Percentiles rank a stretch among this genome's conserved stretches.
These are phyloP conservation scores for Coemansia sp. DNA, from an alignment of 192 early-diverging fungal genomes.

Conservation along the genomic window DNA sequence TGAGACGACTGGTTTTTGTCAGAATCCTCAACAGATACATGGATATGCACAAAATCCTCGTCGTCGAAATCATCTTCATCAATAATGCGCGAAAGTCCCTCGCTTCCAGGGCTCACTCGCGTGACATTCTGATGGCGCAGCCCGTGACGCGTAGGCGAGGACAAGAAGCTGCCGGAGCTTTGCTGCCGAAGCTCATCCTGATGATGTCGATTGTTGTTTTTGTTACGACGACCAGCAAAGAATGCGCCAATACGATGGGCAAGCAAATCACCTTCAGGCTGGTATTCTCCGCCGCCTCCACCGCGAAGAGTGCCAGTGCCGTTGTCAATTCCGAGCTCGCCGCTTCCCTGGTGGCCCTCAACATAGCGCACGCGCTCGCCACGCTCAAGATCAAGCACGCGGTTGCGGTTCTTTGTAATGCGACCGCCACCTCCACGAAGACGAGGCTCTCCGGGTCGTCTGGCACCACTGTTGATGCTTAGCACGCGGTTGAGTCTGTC, in stretches of 20 bases:
- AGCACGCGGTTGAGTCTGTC: conserved; percentile 5
- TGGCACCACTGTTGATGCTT: not conserved
- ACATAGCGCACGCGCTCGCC: conserved; percentile 15
- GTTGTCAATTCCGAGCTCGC: conserved; percentile 19
- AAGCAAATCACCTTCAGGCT: conserved; percentile 11
- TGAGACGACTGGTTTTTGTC: not conserved
- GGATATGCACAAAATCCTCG: conserved; percentile 7
- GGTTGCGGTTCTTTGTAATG: conserved; percentile 1
- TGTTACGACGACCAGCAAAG: conserved; percentile 11
- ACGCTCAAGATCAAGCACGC: conserved; percentile 21
- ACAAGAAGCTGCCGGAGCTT: conserved; percentile 16
- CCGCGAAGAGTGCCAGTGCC: not conserved
- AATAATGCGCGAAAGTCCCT: conserved; percentile 10
- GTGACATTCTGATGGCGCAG: conserved; percentile 3
- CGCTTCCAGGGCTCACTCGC: conserved; percentile 1
- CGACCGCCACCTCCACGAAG: conserved; percentile 21
- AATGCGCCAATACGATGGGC: conserved; percentile 30
- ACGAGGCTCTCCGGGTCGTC: conserved; percentile 18
- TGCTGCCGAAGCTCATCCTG: conserved; percentile 6
- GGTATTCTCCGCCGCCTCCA: conserved; percentile 2
- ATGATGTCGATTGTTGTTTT: not conserved
- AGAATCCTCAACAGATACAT: not conserved
- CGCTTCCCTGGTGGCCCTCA: conserved; percentile 38
- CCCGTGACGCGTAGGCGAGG: conserved; percentile 2
- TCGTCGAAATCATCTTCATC: conserved; percentile 10